Evolutionary conservation across 2,329 filamentous ascomycete genomes (phyloP).

Genomic region (Chaetomium sp.): DNA sequence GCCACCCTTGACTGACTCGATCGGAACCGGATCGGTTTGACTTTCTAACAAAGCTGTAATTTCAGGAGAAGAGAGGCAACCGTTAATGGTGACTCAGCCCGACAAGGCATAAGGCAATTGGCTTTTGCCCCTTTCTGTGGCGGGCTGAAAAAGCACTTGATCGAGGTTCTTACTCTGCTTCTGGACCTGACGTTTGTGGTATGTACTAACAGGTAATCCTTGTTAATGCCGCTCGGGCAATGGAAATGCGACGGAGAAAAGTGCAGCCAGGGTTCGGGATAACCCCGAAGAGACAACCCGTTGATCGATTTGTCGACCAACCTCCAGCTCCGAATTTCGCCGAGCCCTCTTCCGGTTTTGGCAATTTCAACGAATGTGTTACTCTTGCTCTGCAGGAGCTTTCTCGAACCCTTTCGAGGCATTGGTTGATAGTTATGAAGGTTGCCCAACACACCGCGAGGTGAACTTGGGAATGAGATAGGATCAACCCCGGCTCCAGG

Average conservation of each 20-base stretch:
- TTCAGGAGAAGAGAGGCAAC: neutral
- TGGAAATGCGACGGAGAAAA: slow-evolving; percentile 1
- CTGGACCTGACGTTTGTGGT: neutral
- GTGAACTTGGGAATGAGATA: neutral
- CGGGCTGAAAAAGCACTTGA: neutral
- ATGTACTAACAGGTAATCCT: neutral
- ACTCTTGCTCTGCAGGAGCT: neutral
- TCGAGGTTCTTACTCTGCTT: neutral
- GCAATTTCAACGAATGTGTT: neutral
- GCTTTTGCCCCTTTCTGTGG: neutral
- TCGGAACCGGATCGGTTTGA: neutral
- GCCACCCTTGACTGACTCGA: slow-evolving; percentile 9
- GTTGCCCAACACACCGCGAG: neutral
- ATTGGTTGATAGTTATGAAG: neutral
- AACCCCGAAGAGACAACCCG: slow-evolving; percentile 3
- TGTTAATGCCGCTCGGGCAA: slow-evolving; percentile 1
- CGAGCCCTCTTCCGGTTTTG: slow-evolving; percentile 15
- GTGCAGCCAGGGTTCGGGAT: neutral
- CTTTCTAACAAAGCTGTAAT: neutral
- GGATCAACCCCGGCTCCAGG: slow-evolving; percentile 12
- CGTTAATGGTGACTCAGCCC: neutral
- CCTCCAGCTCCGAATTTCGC: slow-evolving; percentile 19
- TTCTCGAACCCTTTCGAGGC: neutral
- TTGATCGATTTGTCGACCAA: neutral
- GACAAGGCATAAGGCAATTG: neutral